These are phyloP conservation scores for Mytilinidion resinicola DNA, from an alignment of 495 filamentous ascomycete genomes.

Conservation along the genomic window DNA sequence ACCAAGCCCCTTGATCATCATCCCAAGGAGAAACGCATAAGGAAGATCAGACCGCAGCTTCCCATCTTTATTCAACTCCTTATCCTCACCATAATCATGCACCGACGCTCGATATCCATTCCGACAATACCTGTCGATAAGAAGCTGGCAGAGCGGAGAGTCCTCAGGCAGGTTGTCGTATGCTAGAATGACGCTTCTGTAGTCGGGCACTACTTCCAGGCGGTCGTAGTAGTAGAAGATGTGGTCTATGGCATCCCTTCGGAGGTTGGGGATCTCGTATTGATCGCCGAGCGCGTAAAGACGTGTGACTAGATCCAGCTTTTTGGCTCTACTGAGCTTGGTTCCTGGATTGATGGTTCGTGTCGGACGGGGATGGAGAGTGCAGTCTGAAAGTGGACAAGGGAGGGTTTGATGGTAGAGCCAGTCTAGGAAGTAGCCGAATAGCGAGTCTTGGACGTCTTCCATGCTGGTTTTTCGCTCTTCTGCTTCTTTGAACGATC, in stretches of 20 bases:
- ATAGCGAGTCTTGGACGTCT: conserved; percentile 5
- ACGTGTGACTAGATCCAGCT: neutral
- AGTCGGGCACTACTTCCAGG: neutral
- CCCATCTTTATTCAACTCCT: neutral
- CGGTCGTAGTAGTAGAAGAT: neutral
- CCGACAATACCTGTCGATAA: neutral
- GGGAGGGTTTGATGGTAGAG: conserved; percentile 13
- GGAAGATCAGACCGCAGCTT: neutral
- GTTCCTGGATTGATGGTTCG: neutral
- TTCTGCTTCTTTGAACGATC: conserved; percentile 18
- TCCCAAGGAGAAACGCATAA: neutral
- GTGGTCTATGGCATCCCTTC: neutral
- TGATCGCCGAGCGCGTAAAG: neutral
- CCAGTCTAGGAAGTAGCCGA: conserved; percentile 18
- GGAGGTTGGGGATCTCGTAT: neutral
- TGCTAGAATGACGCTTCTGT: neutral
- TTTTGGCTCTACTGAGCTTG: neutral
- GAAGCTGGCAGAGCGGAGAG: neutral
- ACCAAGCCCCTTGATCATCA: neutral
- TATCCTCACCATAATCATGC: neutral
- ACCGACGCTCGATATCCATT: no score
- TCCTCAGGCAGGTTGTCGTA: neutral
- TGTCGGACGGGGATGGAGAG: no score
- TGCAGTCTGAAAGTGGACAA: no score
- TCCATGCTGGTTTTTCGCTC: conserved; percentile 11